These are phyloP conservation scores for Trichosporon coremiiforme DNA, from an alignment of 1,284 basidiomycete species.

Conservation along the genomic window DNA sequence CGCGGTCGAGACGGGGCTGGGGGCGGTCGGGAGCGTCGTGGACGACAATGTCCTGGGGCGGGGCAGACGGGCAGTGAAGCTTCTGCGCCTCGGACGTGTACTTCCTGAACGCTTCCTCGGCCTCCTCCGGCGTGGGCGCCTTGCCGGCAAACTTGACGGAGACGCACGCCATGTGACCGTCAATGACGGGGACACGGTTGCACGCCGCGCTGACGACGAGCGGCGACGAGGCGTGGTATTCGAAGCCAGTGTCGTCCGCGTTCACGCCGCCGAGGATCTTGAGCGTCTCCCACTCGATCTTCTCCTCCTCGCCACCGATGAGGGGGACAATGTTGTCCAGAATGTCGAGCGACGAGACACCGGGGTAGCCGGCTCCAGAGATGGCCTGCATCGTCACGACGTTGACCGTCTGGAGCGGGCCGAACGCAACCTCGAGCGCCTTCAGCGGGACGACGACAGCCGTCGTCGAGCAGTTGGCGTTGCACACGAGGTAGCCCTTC, in stretches of 20 bases:
- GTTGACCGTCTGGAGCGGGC: constrained; percentile 84
- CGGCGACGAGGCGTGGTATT: constrained; percentile 77
- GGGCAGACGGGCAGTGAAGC: constrained; percentile 83
- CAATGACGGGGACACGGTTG: constrained; percentile 89
- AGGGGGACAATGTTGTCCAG: constrained; percentile 95
- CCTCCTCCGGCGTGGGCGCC: constrained; percentile 77
- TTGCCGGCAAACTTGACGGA: constrained; percentile 83
- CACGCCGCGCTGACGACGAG: constrained; percentile 87
- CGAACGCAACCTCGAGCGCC: constrained; percentile 89
- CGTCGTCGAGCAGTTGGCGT: constrained; percentile 98
- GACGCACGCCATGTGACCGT: constrained; percentile 87
- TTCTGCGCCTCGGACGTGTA: constrained; percentile 78
- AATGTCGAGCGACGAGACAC: constrained; percentile 86
- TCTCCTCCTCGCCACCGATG: constrained; percentile 86
- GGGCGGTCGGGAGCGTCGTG: constrained; percentile 92
- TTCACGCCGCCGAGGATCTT: constrained; percentile 90
- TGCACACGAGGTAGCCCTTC: constrained; percentile 95
- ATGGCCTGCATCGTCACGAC: constrained; percentile 98
- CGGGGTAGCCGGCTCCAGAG: constrained; percentile 95
- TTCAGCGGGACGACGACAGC: constrained; percentile 88
- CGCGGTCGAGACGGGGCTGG: constrained; percentile 88
- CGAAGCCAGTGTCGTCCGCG: constrained; percentile 67
- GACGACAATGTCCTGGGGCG: constrained; percentile 81
- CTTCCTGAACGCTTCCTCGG: constrained; percentile 73
- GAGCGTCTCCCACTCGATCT: constrained; percentile 97